These are phyloP conservation scores for Umbelopsis sp. DNA, from an alignment of 371 early-diverging fungal genomes.

Conservation along the genomic window DNA sequence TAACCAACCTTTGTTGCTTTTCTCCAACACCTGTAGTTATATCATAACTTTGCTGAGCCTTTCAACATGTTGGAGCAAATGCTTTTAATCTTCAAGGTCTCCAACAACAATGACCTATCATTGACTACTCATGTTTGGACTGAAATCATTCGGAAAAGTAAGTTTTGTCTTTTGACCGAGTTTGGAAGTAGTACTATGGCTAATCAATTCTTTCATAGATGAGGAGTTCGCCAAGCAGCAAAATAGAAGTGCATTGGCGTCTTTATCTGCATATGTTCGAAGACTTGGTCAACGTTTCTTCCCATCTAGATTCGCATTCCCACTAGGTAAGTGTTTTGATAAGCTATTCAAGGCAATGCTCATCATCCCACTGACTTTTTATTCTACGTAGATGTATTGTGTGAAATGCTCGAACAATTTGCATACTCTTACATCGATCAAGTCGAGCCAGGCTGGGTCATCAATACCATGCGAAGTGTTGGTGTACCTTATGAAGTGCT, in stretches of 20 bases:
- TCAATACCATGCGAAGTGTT: slow-evolving; percentile 1
- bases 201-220: background rate
- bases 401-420: slow-evolving; percentile 10
- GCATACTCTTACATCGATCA: background rate
- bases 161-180: background rate
- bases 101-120: slow-evolving; percentile 46
- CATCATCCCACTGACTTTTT: background rate
- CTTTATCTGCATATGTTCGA: slow-evolving; percentile 14
- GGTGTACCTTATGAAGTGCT: slow-evolving; percentile 11
- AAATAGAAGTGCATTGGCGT: background rate
- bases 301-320: slow-evolving; percentile 11
- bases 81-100: slow-evolving; percentile 53
- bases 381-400: slow-evolving; percentile 5
- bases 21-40: slow-evolving; percentile 35
- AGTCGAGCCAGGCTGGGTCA: slow-evolving; percentile 5
- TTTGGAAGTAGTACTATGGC: too few species aligned
- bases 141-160: slow-evolving; percentile 36
- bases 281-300: slow-evolving; percentile 13
- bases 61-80: slow-evolving; percentile 54
- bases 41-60: slow-evolving; percentile 54
- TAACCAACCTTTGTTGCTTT: slow-evolving; percentile 6
- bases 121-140: slow-evolving; percentile 51
- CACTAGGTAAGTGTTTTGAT: background rate
- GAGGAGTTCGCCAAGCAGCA: slow-evolving; percentile 3
- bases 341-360: background rate